Conservation (phyloP, 192 early-diverging fungal genomes). For the Umbelopsis isabellina region DNA sequence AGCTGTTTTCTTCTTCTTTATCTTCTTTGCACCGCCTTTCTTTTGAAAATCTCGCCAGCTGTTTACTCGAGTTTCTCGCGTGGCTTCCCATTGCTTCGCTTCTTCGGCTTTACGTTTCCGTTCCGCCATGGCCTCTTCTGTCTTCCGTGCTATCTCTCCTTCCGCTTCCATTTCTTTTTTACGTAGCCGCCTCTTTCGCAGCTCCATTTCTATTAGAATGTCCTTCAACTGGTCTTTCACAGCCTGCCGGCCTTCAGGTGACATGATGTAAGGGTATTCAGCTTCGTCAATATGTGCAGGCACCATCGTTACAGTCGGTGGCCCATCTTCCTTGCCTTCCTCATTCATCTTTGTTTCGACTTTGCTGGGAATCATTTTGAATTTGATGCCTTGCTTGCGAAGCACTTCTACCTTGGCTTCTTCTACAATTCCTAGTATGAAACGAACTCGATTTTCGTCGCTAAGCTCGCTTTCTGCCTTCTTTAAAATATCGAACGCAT, state of each 20-base stretch:
- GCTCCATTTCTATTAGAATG: conserved; percentile 54
- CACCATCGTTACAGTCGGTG: conserved; percentile 1
- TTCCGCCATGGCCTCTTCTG: conserved; percentile 54
- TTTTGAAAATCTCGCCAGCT: conserved; percentile 66
- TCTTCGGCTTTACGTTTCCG: conserved; percentile 60
- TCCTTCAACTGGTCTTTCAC: conserved; percentile 57
- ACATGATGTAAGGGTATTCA: conserved; percentile 46
- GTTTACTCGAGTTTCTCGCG: conserved; percentile 57
- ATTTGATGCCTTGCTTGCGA: conserved; percentile 34
- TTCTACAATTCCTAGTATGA: conserved; percentile 54
- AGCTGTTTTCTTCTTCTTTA: conserved; percentile 44
- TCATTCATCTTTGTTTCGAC: conserved; percentile 31
- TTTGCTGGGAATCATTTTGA: conserved; percentile 27
- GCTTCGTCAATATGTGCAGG: conserved; percentile 19
- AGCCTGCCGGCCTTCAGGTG: conserved; percentile 43
- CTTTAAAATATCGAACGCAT: conserved; percentile 60
- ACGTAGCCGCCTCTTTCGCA: conserved; percentile 50
- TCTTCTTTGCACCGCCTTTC: conserved; percentile 54
- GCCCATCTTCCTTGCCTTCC: conserved; percentile 33
- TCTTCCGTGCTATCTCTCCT: conserved; percentile 49
- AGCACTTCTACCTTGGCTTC: conserved; percentile 55
- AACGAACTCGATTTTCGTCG: conserved; percentile 46
- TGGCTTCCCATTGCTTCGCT: conserved; percentile 60
- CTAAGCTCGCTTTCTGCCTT: conserved; percentile 62
- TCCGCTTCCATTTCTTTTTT: conserved; percentile 64